Evolutionary conservation across 1,284 basidiomycete species (phyloP), one percentile per base, ranked within the genome.

Genomic region (Trametes pubescens): DNA sequence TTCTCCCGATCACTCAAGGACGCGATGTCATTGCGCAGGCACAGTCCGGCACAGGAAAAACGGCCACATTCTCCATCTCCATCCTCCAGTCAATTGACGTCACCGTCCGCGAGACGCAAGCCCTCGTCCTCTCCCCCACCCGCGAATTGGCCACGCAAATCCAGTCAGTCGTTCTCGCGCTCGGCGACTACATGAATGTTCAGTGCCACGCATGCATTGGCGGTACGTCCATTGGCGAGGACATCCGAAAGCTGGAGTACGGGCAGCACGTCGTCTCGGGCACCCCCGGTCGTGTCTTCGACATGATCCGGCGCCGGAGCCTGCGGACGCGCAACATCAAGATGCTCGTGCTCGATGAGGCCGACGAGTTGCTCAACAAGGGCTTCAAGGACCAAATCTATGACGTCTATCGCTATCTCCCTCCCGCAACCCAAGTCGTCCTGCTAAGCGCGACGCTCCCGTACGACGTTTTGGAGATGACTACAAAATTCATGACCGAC

Each of bases 371-470:
- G 47, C 85, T 99, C 68, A 98, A 97, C 85, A 96, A 96, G 81
- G 98, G 97, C 24, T 99, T 99, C 91, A 98, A 98, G 81, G 98
- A 99, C 78, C 98, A 99, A 80, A 99, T 99, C 75, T 99, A 99
- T 82, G 97, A 99, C 79, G 94, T 99, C 58, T 99, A 98, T 80
- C 94, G 96, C 64, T 98, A 98, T 80, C 91, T 99, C 29, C 98
- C 98, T 22, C 97, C 97, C 7, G 96, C 96, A 49, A 99, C 98
- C 1, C 97, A 99, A 79, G 98, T 99, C 52, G 96, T 99, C 37
- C 86, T 99, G 37, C 87, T 99, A 66, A 97, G 94, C 70, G 96
- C 97, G 24, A 99, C 97, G 7, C 83, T 99, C 52, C 97, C 97
- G 0, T 95, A 98, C 75, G 98, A 99, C 76, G 97, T 99, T 26